A percentile compares a stretch with the other conserved stretches of the same genome.
Conservation (phyloP, 176 grass and related monocot species). For the Zizania latifolia region DNA sequence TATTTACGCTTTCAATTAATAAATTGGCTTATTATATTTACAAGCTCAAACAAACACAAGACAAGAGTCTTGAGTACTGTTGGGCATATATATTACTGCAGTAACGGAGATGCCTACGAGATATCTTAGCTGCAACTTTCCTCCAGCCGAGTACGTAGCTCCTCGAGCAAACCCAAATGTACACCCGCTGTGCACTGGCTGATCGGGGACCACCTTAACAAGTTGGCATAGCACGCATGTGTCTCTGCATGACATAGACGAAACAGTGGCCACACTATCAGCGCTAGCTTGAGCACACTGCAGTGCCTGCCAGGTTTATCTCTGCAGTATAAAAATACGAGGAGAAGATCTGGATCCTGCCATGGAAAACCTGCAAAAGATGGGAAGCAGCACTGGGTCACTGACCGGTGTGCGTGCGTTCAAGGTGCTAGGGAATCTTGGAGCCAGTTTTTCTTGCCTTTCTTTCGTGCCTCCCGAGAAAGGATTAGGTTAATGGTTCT, state of each 20-base stretch:
- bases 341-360: constrained; percentile 28
- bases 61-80: too few relatives aligned
- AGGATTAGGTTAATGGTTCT: constrained; percentile 17
- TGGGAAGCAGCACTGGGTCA: background rate
- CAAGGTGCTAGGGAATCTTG: constrained; percentile 39
- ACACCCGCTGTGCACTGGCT: background rate
- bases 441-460: background rate
- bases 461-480: constrained; percentile 19
- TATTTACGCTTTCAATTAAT: too few relatives aligned
- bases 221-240: too few relatives aligned
- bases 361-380: background rate
- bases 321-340: background rate
- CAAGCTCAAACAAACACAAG: too few relatives aligned
- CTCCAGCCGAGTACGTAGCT: background rate
- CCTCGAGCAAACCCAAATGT: background rate
- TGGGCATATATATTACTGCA: background rate
- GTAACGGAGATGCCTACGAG: background rate
- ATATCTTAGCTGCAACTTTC: background rate
- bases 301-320: background rate
- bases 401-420: background rate
- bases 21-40: too few relatives aligned
- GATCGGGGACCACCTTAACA: background rate
- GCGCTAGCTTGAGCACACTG: background rate
- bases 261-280: background rate
- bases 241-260: background rate